These are phyloP conservation scores for Metschnikowia gruessii DNA, from an alignment of 805 yeast genomes.

Conservation along the genomic window DNA sequence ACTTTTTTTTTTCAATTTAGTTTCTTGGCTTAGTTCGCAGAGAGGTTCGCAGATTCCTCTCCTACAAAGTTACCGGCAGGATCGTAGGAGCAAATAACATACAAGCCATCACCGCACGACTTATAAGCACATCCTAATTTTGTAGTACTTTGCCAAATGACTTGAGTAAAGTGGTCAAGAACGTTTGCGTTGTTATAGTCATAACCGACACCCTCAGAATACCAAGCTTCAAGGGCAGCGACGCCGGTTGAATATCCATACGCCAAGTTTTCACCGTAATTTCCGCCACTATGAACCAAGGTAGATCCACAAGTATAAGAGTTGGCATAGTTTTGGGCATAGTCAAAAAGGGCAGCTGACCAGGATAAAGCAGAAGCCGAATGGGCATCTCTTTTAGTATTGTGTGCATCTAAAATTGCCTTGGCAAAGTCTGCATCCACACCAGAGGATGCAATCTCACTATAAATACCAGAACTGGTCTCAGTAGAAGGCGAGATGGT, in stretches of 20 bases:
- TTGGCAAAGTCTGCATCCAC: constrained; percentile 35
- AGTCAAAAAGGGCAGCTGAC: constrained; percentile 49
- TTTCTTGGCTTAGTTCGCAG: constrained; percentile 3
- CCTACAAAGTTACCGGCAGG: constrained; percentile 72
- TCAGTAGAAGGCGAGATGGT: constrained; percentile 8
- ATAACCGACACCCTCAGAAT: constrained; percentile 17
- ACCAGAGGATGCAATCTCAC: constrained; percentile 18
- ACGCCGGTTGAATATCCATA: constrained; percentile 34
- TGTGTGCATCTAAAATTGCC: constrained; percentile 58
- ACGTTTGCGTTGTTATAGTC: constrained; percentile 12
- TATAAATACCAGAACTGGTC: constrained; percentile 19
- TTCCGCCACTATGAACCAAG: constrained; percentile 18
- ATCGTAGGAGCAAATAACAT: constrained; percentile 70
- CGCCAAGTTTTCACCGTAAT: constrained; percentile 30
- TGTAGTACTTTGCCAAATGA: constrained; percentile 66
- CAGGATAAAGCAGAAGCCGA: constrained; percentile 43
- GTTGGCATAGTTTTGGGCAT: constrained; percentile 49
- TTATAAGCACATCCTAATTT: constrained; percentile 71
- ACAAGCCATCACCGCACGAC: constrained; percentile 55
- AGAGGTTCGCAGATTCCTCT: constrained; percentile 20
- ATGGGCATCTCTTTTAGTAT: constrained; percentile 26
- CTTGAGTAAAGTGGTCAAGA: constrained; percentile 68
- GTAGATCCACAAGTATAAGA: constrained; percentile 45
- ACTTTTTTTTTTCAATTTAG: not conserved
- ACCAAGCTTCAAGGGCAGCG: constrained; percentile 21